Conservation (phyloP, 2,329 filamentous ascomycete species). For the Sclerotinia subarctica region DNA sequence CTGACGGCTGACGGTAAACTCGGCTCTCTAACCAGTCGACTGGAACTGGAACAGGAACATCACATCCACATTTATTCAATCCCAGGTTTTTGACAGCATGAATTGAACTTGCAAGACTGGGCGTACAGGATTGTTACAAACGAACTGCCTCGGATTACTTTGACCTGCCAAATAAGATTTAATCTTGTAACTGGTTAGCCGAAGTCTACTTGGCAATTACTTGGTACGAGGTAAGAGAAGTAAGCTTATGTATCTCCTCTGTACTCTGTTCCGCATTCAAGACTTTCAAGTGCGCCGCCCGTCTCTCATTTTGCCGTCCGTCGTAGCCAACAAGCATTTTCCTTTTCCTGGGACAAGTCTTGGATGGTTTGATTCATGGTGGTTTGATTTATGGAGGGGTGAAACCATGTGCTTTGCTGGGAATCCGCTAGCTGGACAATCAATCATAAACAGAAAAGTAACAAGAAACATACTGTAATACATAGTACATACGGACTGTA, state of each 20-base stretch:
- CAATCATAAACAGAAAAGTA: neutral
- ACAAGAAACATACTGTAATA: no score
- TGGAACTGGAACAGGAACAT: slow-evolving; percentile 3
- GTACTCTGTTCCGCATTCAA: neutral
- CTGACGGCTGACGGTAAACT: neutral
- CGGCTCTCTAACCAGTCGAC: slow-evolving; percentile 9
- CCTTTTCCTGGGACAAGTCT: neutral
- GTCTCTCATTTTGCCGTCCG: neutral
- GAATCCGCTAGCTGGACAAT: slow-evolving; percentile 6
- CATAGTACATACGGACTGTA: no score
- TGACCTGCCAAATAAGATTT: slow-evolving; percentile 3
- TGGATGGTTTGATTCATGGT: neutral
- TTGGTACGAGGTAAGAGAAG: neutral
- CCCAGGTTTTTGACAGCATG: neutral
- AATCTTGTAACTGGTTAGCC: neutral
- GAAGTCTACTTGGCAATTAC: slow-evolving; percentile 1
- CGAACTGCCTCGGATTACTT: neutral
- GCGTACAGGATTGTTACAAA: neutral
- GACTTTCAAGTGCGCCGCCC: neutral
- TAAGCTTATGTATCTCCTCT: neutral
- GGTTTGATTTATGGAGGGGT: neutral
- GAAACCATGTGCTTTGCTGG: neutral
- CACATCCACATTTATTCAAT: neutral
- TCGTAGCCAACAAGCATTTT: neutral
- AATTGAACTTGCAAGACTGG: neutral